These are phyloP conservation scores for Colletotrichum somersetense DNA, from an alignment of 2,329 filamentous ascomycete species.

Conservation along the genomic window DNA sequence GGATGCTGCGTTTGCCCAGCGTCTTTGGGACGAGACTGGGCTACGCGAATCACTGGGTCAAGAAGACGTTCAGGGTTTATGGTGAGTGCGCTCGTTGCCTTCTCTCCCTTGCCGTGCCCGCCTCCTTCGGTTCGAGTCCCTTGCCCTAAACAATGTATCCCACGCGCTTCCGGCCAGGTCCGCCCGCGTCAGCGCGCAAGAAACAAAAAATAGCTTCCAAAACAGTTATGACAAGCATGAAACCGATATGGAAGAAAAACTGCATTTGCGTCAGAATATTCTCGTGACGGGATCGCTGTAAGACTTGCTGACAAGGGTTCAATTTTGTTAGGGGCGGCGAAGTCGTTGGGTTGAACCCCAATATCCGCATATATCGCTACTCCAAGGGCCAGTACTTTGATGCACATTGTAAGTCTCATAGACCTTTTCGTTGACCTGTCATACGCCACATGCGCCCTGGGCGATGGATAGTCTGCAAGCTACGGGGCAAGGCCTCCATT, in stretches of 20 bases:
- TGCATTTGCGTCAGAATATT: background rate
- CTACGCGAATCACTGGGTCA: constrained; percentile 71
- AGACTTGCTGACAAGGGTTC: constrained; percentile 24
- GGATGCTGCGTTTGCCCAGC: constrained; percentile 79
- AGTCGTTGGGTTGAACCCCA: constrained; percentile 86
- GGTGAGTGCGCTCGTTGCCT: constrained; percentile 54
- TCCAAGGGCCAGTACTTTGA: constrained; percentile 90
- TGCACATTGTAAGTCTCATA: constrained; percentile 78
- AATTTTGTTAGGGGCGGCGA: constrained; percentile 78
- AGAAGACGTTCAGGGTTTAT: constrained; percentile 55
- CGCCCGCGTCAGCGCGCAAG: constrained; percentile 14
- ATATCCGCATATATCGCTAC: constrained; percentile 92
- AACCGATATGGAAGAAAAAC: too few relatives aligned
- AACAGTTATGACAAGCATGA: constrained; percentile 24
- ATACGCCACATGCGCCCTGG: constrained; percentile 29
- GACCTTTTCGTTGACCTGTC: constrained; percentile 32
- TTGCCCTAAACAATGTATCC: constrained; percentile 17
- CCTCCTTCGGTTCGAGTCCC: constrained; percentile 1
- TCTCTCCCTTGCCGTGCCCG: constrained; percentile 6
- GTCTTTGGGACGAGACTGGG: constrained; percentile 82
- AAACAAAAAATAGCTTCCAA: background rate
- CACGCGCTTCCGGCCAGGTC: constrained; percentile 36
- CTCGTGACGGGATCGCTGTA: background rate
- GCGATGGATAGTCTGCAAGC: constrained; percentile 8
- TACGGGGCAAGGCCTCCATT: constrained; percentile 7